Percentiles rank a stretch among this genome's conserved stretches.
Conservation (phyloP, 2,329 filamentous ascomycete species). For the Huntiella bhutanensis region DNA sequence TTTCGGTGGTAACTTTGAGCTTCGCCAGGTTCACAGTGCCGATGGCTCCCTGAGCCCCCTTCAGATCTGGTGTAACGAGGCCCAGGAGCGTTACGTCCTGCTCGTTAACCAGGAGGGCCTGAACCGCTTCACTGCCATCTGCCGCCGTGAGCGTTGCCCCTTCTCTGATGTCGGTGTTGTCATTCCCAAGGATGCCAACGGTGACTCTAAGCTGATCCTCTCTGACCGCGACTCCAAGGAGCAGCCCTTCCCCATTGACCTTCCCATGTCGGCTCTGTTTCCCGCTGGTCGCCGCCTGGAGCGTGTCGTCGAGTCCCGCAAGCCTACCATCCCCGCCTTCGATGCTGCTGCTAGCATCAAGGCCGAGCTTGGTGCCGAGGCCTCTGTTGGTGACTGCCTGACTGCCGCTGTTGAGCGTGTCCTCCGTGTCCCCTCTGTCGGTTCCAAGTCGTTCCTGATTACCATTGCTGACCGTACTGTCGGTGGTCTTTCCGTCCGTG, state of each 20-base stretch:
- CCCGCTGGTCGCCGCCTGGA: slow-evolving; percentile 73
- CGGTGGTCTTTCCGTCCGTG: slow-evolving; percentile 69
- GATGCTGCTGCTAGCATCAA: slow-evolving; percentile 48
- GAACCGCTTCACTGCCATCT: slow-evolving; percentile 53
- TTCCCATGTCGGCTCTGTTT: slow-evolving; percentile 77
- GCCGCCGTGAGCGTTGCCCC: slow-evolving; percentile 65
- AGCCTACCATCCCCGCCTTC: slow-evolving; percentile 49
- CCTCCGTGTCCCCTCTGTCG: slow-evolving; percentile 69
- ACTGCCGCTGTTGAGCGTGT: slow-evolving; percentile 60
- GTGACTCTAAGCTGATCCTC: slow-evolving; percentile 56
- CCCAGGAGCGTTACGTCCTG: slow-evolving; percentile 89
- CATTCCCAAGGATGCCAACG: slow-evolving; percentile 37
- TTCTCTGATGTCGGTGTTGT: slow-evolving; percentile 83
- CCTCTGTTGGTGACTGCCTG: slow-evolving; percentile 32
- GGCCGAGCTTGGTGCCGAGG: slow-evolving; percentile 38
- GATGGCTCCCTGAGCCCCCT: slow-evolving; percentile 86
- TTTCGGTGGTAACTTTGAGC: slow-evolving; percentile 76
- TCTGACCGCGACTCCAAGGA: slow-evolving; percentile 61
- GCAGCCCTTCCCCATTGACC: slow-evolving; percentile 63
- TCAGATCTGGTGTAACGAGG: slow-evolving; percentile 95
- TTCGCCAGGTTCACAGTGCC: slow-evolving; percentile 82
- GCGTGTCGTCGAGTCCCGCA: slow-evolving; percentile 51
- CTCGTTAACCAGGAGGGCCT: slow-evolving; percentile 66
- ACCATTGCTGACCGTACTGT: slow-evolving; percentile 90
- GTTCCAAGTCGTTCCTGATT: slow-evolving; percentile 94